These are phyloP conservation scores for Cantharellus anzutake DNA, from an alignment of 768 basidiomycete species.

Conservation along the genomic window DNA sequence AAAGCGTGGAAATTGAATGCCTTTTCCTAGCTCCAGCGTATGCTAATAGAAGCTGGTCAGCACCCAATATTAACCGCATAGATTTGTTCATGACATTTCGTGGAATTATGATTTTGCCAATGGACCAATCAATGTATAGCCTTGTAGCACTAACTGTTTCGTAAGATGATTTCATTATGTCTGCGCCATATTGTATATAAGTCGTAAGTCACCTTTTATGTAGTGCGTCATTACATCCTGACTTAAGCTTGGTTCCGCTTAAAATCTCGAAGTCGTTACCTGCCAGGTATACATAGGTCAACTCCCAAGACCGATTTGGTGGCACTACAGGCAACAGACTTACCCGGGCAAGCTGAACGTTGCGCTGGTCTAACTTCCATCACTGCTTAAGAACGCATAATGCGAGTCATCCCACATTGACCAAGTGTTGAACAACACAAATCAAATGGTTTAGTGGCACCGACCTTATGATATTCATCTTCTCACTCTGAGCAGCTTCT, in stretches of 20 bases:
- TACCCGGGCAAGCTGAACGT: constrained; percentile 92
- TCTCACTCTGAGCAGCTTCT: constrained; percentile 90
- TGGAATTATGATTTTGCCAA: no score
- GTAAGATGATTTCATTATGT: no score
- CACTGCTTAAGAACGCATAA: constrained; percentile 85
- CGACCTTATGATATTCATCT: constrained; percentile 89
- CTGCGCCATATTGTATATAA: no score
- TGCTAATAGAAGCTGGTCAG: no score
- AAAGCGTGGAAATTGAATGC: no score
- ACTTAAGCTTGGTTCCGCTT: constrained; percentile 60
- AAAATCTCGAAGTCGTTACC: constrained; percentile 83
- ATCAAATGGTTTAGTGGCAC: constrained; percentile 6
- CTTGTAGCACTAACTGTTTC: no score
- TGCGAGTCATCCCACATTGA: constrained; percentile 32
- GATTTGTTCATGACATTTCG: no score
- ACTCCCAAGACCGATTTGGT: neutral
- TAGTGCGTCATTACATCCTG: constrained; percentile 22
- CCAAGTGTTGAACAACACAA: neutral
- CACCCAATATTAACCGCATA: no score
- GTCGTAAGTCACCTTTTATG: neutral
- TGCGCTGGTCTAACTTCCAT: constrained; percentile 99
- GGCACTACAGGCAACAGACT: constrained; percentile 9
- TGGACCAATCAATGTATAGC: no score
- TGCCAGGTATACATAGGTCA: constrained; percentile 29
- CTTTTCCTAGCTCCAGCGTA: no score